These are phyloP conservation scores for Pelagophyceae sp. DNA, from an alignment of 352 stramenopile genomes.

Conservation along the genomic window DNA sequence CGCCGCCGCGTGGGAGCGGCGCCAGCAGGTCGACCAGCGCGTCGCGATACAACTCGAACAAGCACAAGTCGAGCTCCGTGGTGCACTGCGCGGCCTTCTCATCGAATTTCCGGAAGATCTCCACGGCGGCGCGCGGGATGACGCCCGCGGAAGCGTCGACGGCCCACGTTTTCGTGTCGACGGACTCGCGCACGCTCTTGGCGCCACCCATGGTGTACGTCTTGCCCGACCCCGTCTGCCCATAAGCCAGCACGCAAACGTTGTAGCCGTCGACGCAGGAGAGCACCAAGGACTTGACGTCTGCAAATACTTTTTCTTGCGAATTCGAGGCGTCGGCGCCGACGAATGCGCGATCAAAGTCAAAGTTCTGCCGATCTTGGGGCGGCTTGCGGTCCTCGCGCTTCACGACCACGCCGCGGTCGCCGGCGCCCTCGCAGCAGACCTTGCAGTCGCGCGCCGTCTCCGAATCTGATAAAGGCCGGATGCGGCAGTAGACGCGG, in stretches of 20 bases:
- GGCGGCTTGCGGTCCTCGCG: constrained; percentile 26
- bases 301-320: constrained; percentile 73
- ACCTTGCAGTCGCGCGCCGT: constrained; percentile 27
- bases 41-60: constrained; percentile 62
- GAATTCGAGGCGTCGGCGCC: constrained; percentile 48
- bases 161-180: constrained; percentile 20
- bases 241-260: constrained; percentile 85
- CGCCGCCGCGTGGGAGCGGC: neutral
- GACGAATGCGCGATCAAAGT: constrained; percentile 14
- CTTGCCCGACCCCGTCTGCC: constrained; percentile 76
- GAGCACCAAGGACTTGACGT: constrained; percentile 79
- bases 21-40: constrained; percentile 49
- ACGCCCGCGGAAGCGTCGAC: constrained; percentile 43
- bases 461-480: constrained; percentile 36
- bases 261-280: constrained; percentile 78
- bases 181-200: neutral
- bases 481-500: constrained; percentile 40
- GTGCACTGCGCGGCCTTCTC: neutral
- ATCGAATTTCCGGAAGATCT: constrained; percentile 11
- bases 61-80: constrained; percentile 23
- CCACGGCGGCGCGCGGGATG: constrained; percentile 50
- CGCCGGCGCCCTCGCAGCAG: constrained; percentile 32
- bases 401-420: constrained; percentile 32
- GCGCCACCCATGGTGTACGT: constrained; percentile 73
- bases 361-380: constrained; percentile 35